Percentiles rank a stretch among this genome's conserved stretches.
These are phyloP conservation scores for Phialemonium atrogriseum DNA, from an alignment of 2,329 filamentous ascomycete genomes.

Conservation along the genomic window DNA sequence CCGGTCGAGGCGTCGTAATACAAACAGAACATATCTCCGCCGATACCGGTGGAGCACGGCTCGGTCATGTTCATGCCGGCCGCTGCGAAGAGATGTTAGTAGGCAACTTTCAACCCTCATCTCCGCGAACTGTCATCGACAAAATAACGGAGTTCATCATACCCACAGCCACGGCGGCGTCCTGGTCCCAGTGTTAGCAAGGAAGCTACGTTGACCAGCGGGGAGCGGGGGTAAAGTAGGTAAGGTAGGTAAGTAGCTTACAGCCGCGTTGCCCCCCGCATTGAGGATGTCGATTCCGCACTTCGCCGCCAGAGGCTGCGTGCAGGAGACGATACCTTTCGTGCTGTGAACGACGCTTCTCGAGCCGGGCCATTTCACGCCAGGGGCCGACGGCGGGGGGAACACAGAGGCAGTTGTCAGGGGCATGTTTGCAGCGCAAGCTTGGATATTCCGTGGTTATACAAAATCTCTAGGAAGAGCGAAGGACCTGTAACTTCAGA, in stretches of 20 bases:
- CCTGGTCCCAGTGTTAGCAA: slow-evolving; percentile 37
- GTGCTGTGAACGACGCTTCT: slow-evolving; percentile 91
- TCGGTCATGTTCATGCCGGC: slow-evolving; percentile 91
- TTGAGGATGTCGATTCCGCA: slow-evolving; percentile 80
- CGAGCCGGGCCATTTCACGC: slow-evolving; percentile 65
- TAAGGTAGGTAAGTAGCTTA: slow-evolving; percentile 35
- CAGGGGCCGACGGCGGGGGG: slow-evolving; percentile 35
- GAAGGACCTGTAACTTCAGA: too few relatives aligned
- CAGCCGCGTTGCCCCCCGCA: slow-evolving; percentile 86
- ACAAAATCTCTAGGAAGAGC: too few relatives aligned
- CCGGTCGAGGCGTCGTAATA: slow-evolving; percentile 80
- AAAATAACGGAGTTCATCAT: slow-evolving; percentile 29
- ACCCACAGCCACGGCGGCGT: slow-evolving; percentile 93
- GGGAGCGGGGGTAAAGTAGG: slow-evolving; percentile 6
- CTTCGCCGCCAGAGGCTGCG: slow-evolving; percentile 81
- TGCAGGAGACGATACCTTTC: slow-evolving; percentile 82
- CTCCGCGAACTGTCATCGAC: slow-evolving; percentile 2
- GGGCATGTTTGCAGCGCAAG: slow-evolving; percentile 39
- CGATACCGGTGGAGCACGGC: slow-evolving; percentile 86
- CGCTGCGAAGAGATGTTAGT: slow-evolving; percentile 38
- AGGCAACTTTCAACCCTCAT: not conserved
- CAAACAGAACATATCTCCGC: slow-evolving; percentile 94
- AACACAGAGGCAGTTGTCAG: slow-evolving; percentile 38
- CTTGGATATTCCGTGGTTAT: too few relatives aligned
- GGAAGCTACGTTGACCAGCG: slow-evolving; percentile 1